phyloP scores from a whole-genome alignment of 1,284 basidiomycete genomes.

The Mycosarcoma maydis region DNA sequence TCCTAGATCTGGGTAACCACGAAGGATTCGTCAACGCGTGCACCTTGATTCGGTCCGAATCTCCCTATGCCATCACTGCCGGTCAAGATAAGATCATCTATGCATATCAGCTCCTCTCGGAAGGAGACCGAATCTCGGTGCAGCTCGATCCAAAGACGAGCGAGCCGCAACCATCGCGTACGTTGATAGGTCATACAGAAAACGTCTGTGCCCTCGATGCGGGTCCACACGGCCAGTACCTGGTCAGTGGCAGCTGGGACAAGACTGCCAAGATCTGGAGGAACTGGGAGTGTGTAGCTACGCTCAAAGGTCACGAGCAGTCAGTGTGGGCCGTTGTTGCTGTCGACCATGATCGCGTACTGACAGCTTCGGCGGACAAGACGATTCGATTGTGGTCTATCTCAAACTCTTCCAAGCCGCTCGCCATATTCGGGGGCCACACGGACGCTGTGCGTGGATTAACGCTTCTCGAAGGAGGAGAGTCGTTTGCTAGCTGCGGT shows the following conservation, averaged over 20 bases:
- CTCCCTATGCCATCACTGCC: slow-evolving; percentile 48
- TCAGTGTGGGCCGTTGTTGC: slow-evolving; percentile 94
- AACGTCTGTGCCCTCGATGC: slow-evolving; percentile 87
- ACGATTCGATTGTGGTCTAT: slow-evolving; percentile 88
- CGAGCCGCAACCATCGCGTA: slow-evolving; percentile 30
- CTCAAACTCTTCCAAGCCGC: slow-evolving; percentile 47
- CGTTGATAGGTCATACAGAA: slow-evolving; percentile 78
- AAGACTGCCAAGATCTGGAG: slow-evolving; percentile 96
- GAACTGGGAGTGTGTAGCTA: slow-evolving; percentile 75
- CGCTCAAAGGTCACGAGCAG: slow-evolving; percentile 85
- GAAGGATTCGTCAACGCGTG: slow-evolving; percentile 63
- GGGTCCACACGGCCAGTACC: slow-evolving; percentile 59
- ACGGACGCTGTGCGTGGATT: slow-evolving; percentile 89
- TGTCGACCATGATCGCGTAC: slow-evolving; percentile 76
- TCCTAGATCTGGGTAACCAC: slow-evolving; percentile 45
- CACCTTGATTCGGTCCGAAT: slow-evolving; percentile 19
- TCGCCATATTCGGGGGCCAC: slow-evolving; percentile 80
- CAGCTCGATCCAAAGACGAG: slow-evolving; percentile 24
- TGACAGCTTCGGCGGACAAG: slow-evolving; percentile 96
- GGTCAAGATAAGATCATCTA: slow-evolving; percentile 64
- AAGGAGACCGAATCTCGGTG: slow-evolving; percentile 17
- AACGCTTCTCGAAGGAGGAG: slow-evolving; percentile 79
- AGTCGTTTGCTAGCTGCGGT: slow-evolving; percentile 88
- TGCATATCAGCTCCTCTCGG: slow-evolving; percentile 47
- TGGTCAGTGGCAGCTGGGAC: slow-evolving; percentile 98